Base-by-base conservation (phyloP, 2,329 filamentous ascomycete genomes). In the Fusarium piperis region DNA sequence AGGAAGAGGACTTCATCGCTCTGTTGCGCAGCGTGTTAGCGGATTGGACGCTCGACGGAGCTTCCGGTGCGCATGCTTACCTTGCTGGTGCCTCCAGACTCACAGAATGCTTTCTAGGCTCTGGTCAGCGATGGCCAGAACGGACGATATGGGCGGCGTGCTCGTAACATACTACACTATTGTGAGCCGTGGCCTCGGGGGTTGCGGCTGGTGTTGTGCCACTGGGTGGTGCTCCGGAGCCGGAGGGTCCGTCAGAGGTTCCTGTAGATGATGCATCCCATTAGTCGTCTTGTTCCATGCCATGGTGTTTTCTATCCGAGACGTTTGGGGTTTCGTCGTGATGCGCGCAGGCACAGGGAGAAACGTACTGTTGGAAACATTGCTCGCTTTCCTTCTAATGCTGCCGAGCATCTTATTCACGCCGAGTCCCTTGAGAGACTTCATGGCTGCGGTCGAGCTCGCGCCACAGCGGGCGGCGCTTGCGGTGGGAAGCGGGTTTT, bases 1-100 rank as follows among this genome's bases (percentile, higher is more conserved):
- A 98, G 92, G 79, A 95, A 94, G 66, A 97, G 91, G 70, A 97
- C 94, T 84, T 98, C 96, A 80, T 97, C 93, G 78, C 92, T 93
- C 88, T 94, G 80, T 64, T 62, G 64, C n/a, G 33, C 18, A 41
- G 41, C 62, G 36, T 30, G 26, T 26, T 35, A 35, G 30, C 33
- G 26, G 12, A 57, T 38, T 38, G 35, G 44, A 30, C 5, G 4
- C 9, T n/a, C 4, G 15, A 12, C 26, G 44, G 44, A 48, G 23
- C 44, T 48, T n/a, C 23, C 9, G 26, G 23, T 30, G 30, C 28
- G 33, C 38, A 33, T 20, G 51, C 83, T 65, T 86, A 90, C 86
- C 74, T 86, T 81, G 72, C 85, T 83, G 77, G 88, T 87, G 64
- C 88, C 86, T 70, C 89, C 90, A 56, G 92, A 92, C 82, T 95